phyloP scores from a whole-genome alignment of 345 rosid genomes.

The Nasturtium officinale region DNA sequence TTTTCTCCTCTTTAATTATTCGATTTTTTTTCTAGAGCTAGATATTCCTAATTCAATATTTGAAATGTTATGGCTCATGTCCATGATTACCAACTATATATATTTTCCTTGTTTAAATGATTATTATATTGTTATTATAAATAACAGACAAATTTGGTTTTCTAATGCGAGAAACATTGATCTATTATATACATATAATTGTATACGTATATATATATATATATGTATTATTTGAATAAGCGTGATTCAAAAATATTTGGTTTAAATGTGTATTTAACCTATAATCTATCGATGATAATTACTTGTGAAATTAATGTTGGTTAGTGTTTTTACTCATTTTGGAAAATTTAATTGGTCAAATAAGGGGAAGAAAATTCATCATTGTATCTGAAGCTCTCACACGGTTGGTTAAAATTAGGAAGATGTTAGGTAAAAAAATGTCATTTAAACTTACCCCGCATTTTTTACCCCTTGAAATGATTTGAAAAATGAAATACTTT shows the following conservation, averaged over 20 bases:
- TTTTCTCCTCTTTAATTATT: background rate
- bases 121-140: background rate
- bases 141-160: background rate
- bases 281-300: background rate
- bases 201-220: background rate
- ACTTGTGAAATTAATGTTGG: slow-evolving; percentile 21
- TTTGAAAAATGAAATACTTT: background rate
- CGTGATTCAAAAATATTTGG: slow-evolving; percentile 8
- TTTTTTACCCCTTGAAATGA: background rate
- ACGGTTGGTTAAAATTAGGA: slow-evolving; percentile 3
- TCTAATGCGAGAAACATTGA: background rate
- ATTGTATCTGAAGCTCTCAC: background rate
- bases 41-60: background rate
- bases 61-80: background rate
- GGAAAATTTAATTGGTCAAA: slow-evolving; percentile 26
- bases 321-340: background rate
- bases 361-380: slow-evolving; percentile 2
- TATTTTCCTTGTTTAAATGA: background rate
- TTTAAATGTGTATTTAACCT: slow-evolving; percentile 16
- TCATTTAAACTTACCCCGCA: background rate
- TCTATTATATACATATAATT: background rate
- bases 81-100: background rate
- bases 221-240: background rate
- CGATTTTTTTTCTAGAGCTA: background rate
- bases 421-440: slow-evolving; percentile 10